A percentile compares a stretch with the other conserved stretches of the same genome.
phyloP scores from a whole-genome alignment of 768 basidiomycete genomes.

The Termitomyces sp. region DNA sequence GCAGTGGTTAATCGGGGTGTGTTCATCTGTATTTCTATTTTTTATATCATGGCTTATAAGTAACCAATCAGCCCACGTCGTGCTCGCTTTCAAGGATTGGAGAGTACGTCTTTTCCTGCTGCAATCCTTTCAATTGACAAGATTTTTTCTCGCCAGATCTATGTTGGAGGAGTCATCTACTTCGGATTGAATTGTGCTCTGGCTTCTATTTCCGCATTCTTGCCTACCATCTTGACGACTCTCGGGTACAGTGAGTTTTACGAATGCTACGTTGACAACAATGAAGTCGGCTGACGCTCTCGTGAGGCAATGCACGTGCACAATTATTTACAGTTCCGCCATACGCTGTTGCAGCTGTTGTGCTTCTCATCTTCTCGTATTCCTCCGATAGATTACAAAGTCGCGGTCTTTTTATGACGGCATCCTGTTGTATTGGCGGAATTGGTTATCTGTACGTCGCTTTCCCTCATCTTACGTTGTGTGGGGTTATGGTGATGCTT shows the following conservation, averaged over 20 bases:
- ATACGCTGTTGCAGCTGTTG: constrained; percentile 65
- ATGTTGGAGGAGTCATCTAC: constrained; percentile 68
- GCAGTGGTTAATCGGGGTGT: constrained; percentile 60
- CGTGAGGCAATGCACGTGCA: constrained; percentile 55
- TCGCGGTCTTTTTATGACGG: constrained; percentile 46
- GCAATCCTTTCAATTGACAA: neutral
- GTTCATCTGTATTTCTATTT: neutral
- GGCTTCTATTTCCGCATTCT: constrained; percentile 77
- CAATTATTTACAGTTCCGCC: constrained; percentile 82
- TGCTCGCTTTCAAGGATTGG: constrained; percentile 69
- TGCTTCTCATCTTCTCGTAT: constrained; percentile 57
- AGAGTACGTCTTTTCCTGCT: constrained; percentile 36
- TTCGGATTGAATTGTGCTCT: constrained; percentile 75
- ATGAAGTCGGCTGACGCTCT: constrained; percentile 6
- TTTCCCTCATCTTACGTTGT: neutral
- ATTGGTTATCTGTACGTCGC: constrained; percentile 59
- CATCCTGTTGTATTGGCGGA: constrained; percentile 41
- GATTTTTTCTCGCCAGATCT: constrained; percentile 36
- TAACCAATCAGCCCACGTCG: constrained; percentile 57
- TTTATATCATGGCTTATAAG: neutral
- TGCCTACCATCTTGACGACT: constrained; percentile 77
- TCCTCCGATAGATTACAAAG: constrained; percentile 64
- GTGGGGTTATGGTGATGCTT: neutral
- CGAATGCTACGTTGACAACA: neutral
- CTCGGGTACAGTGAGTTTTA: constrained; percentile 61